These are phyloP conservation scores for Starmera stellimalicola DNA, from an alignment of 1,139 yeast species.

Conservation along the genomic window DNA sequence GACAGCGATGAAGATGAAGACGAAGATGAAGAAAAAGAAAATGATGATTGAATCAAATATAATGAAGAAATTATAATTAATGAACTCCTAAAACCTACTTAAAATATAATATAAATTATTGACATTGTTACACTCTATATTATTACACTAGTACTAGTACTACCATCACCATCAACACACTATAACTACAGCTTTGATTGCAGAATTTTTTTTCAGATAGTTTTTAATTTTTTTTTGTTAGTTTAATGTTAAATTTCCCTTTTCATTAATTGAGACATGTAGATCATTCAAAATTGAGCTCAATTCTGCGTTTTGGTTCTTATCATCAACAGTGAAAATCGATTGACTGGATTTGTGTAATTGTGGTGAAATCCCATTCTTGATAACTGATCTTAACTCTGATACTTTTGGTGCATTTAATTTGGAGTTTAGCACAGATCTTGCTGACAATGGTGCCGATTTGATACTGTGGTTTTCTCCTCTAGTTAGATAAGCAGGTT, in stretches of 20 bases:
- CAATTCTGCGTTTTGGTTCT: conserved; percentile 11
- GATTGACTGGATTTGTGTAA: not conserved
- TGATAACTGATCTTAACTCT: conserved; percentile 35
- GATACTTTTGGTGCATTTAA: conserved; percentile 32
- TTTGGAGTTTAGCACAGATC: conserved; percentile 15
- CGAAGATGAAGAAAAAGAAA: conserved; percentile 10
- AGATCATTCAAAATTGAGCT: conserved; percentile 14
- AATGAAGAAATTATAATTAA: not conserved
- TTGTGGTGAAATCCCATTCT: not conserved
- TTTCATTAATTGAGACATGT: conserved; percentile 10
- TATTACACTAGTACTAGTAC: no score
- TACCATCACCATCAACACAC: no score
- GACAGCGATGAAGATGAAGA: conserved; percentile 31
- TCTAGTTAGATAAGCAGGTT: not conserved
- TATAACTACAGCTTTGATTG: no score
- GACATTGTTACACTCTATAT: no score
- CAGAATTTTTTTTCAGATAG: no score
- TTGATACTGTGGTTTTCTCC: conserved; percentile 15
- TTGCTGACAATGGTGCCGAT: conserved; percentile 17
- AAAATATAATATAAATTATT: no score
- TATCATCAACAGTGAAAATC: conserved; percentile 1
- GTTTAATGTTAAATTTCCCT: conserved; percentile 7
- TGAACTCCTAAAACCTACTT: no score
- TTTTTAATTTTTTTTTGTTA: no score
- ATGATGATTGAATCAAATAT: not conserved